Evolutionary conservation across 2,329 filamentous ascomycete species (phyloP), one percentile per base, ranked within the genome.

Genomic region (Anisogramma anomala): DNA sequence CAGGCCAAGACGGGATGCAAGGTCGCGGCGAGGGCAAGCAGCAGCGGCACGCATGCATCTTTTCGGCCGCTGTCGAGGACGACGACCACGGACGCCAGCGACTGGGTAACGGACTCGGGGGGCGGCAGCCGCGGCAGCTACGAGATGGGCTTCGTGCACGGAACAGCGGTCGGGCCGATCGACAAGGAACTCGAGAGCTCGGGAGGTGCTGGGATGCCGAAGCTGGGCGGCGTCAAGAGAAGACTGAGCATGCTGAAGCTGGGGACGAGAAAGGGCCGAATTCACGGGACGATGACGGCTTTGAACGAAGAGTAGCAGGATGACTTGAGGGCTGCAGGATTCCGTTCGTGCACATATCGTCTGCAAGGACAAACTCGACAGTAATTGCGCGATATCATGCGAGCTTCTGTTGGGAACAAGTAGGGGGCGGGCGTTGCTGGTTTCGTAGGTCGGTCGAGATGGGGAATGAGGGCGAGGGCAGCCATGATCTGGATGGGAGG

Each of bases 181-280:
- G 43, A 50, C 13, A 46, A 48, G 33, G 52, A 56, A 25, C 46
- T 46, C 33, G 51, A 55, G 33, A 40, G 52, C 17, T 40, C 42
- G 1, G 51, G 55, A 23, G 45, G 42, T 18, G 45, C 49, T 10
- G 59, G 62, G 3, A 54, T 64, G 27, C 57, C 60, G 42, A 69
- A 69, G 53, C 72, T 73, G 39, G 74, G 73, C 26, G 82, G 78
- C 43, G 74, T 93, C 50, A 77, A 80, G 62, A 89, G 86, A 64
- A 66, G 86, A 54, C 68, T 93, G 50, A 91, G 84, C 57, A 67
- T 87, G 53, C 67, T 93, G 54, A 84, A 82, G 57, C 69, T 87
- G 37, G 79, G 82, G 22, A 80, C 78, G 58, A 85, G 83, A 63
- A 66, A 65, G 33, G 77, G 72, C 55, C 79, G 76, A 57, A 64